phyloP scores from a whole-genome alignment of 1,139 yeast species.

The Kodamaea fungicola region DNA sequence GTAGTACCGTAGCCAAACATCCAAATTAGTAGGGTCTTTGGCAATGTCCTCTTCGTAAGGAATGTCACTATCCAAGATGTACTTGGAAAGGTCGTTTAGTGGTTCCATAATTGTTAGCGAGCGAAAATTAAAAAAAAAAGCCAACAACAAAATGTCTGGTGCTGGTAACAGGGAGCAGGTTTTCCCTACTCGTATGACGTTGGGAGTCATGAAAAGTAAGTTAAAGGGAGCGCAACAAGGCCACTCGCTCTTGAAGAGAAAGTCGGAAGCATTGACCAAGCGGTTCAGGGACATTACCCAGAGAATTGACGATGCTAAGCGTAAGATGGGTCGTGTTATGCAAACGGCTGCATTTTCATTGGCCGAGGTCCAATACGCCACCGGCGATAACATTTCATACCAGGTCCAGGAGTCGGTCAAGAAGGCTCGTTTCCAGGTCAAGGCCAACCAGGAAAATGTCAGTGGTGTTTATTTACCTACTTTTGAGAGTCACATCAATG shows the following conservation, averaged over 20 bases:
- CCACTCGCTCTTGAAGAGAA: slow-evolving; percentile 86
- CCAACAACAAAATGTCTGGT: slow-evolving; percentile 35
- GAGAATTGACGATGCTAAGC: slow-evolving; percentile 91
- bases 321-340: slow-evolving; percentile 98
- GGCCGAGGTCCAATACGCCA: slow-evolving; percentile 96
- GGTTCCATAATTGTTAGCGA: too few species aligned
- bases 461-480: slow-evolving; percentile 94
- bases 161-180: slow-evolving; percentile 73
- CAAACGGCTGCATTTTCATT: slow-evolving; percentile 96
- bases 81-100: slow-evolving; percentile 1
- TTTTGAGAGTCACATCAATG: slow-evolving; percentile 80
- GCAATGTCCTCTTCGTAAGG: slow-evolving; percentile 20
- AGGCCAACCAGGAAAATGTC: slow-evolving; percentile 92
- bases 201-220: slow-evolving; percentile 91
- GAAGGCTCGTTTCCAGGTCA: slow-evolving; percentile 84
- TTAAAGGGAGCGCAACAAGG: slow-evolving; percentile 98
- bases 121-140: background rate
- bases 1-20: slow-evolving; percentile 55
- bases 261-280: slow-evolving; percentile 94
- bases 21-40: slow-evolving; percentile 40
- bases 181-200: slow-evolving; percentile 96
- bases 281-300: slow-evolving; percentile 93
- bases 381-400: slow-evolving; percentile 91
- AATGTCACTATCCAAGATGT: slow-evolving; percentile 17
- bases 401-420: slow-evolving; percentile 95